Evolutionary conservation across 768 basidiomycete species (phyloP), one percentile per base, ranked within the genome.

Genomic region (Leccinum fibrillosum): DNA sequence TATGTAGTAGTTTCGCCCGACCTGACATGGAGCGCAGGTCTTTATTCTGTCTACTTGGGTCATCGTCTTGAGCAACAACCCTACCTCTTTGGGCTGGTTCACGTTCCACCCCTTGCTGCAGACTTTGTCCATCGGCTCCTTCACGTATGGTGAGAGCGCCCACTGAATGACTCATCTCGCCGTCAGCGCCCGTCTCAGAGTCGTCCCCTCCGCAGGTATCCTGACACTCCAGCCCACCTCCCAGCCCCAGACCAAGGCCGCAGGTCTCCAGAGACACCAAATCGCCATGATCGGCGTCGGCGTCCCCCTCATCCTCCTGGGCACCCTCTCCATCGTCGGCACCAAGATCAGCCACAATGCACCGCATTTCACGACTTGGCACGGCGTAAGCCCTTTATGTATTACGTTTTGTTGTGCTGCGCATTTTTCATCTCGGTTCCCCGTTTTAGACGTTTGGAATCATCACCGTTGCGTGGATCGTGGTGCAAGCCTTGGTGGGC

Each of bases 171-270:
- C 30, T 30, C 49, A 34, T 11, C 1, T 19, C 9, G n/a, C 45
- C 11, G 2, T 28, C 37, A 9, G 10, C 30, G 19, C 49, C 17
- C 26, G 32, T 23, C 50, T 19, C 9, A 61, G 1, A 11, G 30
- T 13, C 23, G 15, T 42, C 26, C 59, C 30, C 25, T 26, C 12
- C 48, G n/a, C 23, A 90, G 90, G 86, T 7, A 83, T 94, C 45
- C 66, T 89, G 64, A 90, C 90, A 23, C 84, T 88, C 11, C 92
- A 88, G 62, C 87, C 87, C 1, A 89, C 89, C 11, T 81, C 84
- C 4, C 82, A 83, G 52, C 84, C 86, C 3, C 77, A 74, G 65
- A 82, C 83, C 42, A 88, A 90, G 72, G 77, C 81, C 9, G 82
- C 84, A 1, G 90, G 89, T 0, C 77, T 94, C 4, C 68, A 76